Evolutionary conservation across 2,329 filamentous ascomycete species (phyloP), one percentile per base, ranked within the genome.

Genomic region (Colletotrichum chlorophyti): DNA sequence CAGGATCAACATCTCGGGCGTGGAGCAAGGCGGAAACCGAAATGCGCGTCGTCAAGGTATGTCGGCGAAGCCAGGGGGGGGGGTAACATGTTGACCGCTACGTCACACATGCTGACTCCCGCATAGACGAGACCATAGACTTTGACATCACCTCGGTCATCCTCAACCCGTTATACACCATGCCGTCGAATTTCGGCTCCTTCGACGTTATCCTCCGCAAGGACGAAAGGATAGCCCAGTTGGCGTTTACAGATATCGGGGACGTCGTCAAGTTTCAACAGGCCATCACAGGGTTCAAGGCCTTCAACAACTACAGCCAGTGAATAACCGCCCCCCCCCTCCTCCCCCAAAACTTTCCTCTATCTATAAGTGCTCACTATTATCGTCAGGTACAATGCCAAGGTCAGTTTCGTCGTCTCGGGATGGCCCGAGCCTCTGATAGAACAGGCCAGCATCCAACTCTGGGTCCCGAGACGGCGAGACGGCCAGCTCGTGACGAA

Each of bases 181-280:
- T 63, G 45, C 47, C 57, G 34, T 32, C 57, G 60, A 5, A 21
- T 60, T 5, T 54, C 57, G 61, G 62, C 1, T 50, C 57, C 8
- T 60, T 60, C n/a, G 70, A 73, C 26, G 64, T 73, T 19, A 65
- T 72, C 11, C 52, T 73, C 17, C 50, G 63, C 2, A 63, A 68
- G 10, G 68, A 72, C 17, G 69, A 73, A 45, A 63, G 68, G 31
- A 70, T 71, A 19, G 69, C 70, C 19, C 65, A 65, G 14, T 57
- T 73, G 14, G 51, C 65, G 1, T 73, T 73, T 15, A 63, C 53
- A 1, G 58, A 62, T 6, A 59, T 64, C 17, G 65, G 64, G 12
- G 65, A 71, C 29, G 60, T 68, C 17, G 51, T 72, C 2, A 68
- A 65, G 40, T 73, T 73, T 17, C 71, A 73, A 29, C 71, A 73